A percentile compares a stretch with the other conserved stretches of the same genome.
These are phyloP conservation scores for Rubroshorea leprosula DNA, from an alignment of 345 rosid genomes.

Conservation along the genomic window DNA sequence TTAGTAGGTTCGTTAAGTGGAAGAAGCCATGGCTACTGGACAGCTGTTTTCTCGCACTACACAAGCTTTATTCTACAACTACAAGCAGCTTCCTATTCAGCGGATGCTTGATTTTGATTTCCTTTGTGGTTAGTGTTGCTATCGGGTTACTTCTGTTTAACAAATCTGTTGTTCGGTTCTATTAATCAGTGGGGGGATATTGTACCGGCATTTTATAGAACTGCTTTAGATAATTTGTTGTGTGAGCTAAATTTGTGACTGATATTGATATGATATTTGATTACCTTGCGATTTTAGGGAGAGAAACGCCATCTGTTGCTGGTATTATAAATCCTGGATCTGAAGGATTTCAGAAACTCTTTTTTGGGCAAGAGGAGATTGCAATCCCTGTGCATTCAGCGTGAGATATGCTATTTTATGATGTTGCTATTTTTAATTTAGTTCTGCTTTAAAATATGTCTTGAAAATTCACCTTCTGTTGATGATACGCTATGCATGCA, in stretches of 20 bases:
- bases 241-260: neutral
- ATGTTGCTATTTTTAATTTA: neutral
- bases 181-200: neutral
- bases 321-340: slow-evolving; percentile 92
- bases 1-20: neutral
- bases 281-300: slow-evolving; percentile 36
- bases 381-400: slow-evolving; percentile 93
- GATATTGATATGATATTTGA: too few species aligned
- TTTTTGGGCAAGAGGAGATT: slow-evolving; percentile 98
- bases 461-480: too few species aligned
- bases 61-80: slow-evolving; percentile 88
- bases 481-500: too few species aligned
- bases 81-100: slow-evolving; percentile 93
- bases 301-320: slow-evolving; percentile 96
- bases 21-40: slow-evolving; percentile 75
- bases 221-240: slow-evolving; percentile 1
- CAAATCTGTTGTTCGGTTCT: too few species aligned
- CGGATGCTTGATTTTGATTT: slow-evolving; percentile 99
- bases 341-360: slow-evolving; percentile 95
- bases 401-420: slow-evolving; percentile 34
- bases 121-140: slow-evolving; percentile 67
- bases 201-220: neutral
- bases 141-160: neutral
- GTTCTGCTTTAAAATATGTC: neutral
- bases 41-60: slow-evolving; percentile 84